Conservation (phyloP, 495 filamentous ascomycete species). For the Terfezia boudieri region DNA sequence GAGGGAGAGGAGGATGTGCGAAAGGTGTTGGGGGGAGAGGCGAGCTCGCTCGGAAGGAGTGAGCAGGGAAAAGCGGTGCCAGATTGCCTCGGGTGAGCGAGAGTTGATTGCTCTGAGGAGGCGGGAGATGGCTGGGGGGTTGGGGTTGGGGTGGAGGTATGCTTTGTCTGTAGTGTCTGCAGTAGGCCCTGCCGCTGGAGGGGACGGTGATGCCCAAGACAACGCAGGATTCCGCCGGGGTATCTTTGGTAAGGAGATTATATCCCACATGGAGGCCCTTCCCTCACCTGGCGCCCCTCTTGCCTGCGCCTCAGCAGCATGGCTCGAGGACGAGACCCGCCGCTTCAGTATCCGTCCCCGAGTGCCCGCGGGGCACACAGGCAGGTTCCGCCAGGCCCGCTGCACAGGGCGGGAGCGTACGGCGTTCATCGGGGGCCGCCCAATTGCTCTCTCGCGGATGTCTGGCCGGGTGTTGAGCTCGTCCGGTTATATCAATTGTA, state of each 20-base stretch:
- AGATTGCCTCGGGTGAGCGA: slow-evolving; percentile 6
- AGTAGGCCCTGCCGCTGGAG: background rate
- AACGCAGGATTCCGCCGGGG: background rate
- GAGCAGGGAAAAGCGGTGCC: slow-evolving; percentile 7
- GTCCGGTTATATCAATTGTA: too few relatives aligned
- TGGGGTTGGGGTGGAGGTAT: slow-evolving; percentile 11
- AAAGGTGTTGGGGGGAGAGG: slow-evolving; percentile 9
- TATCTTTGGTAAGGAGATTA: background rate
- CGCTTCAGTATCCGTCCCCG: slow-evolving; percentile 9
- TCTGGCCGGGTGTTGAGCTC: too few relatives aligned
- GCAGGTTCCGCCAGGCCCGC: slow-evolving; percentile 13
- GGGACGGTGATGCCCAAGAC: background rate
- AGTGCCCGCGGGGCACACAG: slow-evolving; percentile 12
- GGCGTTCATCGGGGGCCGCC: background rate
- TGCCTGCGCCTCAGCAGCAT: background rate
- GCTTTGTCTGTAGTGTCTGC: slow-evolving; percentile 1
- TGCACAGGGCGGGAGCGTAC: background rate
- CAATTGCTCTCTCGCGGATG: too few relatives aligned
- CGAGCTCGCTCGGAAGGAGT: background rate
- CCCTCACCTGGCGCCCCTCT: background rate
- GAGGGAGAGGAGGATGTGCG: slow-evolving; percentile 9
- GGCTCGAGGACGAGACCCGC: slow-evolving; percentile 1
- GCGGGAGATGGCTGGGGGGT: slow-evolving; percentile 1
- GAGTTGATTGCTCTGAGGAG: slow-evolving; percentile 11
- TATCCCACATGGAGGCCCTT: background rate